These are phyloP conservation scores for Strobilomyces confusus DNA, from an alignment of 768 basidiomycete genomes.

Conservation along the genomic window DNA sequence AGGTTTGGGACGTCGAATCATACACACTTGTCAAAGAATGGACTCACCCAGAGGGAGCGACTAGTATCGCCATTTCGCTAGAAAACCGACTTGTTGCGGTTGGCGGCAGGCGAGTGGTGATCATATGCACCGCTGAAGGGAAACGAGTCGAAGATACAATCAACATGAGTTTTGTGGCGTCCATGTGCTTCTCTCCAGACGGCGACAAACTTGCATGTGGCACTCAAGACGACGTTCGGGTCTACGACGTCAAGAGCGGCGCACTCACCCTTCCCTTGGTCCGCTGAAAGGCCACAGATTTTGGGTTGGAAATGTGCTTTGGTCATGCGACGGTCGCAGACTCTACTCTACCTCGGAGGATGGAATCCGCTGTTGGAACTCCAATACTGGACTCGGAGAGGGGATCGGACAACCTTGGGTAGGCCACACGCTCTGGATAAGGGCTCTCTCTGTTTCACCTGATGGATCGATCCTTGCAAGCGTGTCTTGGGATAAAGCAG, in stretches of 20 bases:
- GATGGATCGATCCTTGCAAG: not conserved
- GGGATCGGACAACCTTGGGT: not conserved
- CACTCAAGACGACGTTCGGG: not conserved
- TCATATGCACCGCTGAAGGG: not conserved
- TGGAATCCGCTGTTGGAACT: conserved; percentile 12
- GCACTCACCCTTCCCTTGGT: not conserved
- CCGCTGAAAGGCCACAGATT: not conserved
- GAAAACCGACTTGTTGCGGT: conserved; percentile 3
- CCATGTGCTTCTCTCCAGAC: not conserved
- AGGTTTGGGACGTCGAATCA: not conserved
- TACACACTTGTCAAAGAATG: not conserved
- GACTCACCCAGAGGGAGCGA: not conserved
- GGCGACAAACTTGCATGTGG: conserved; percentile 3
- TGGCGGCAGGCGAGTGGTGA: not conserved
- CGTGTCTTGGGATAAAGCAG: not conserved
- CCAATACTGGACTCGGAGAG: not conserved
- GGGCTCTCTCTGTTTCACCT: not conserved
- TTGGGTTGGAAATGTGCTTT: not conserved
- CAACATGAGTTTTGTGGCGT: not conserved
- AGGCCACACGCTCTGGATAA: not conserved
- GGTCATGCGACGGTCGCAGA: conserved; percentile 12
- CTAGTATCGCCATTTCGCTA: not conserved
- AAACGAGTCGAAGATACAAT: not conserved
- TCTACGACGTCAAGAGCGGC: conserved; percentile 2
- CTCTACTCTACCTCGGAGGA: conserved; percentile 5